Conservation (phyloP, 345 rosid species). For the Moricandia moricandioides region DNA sequence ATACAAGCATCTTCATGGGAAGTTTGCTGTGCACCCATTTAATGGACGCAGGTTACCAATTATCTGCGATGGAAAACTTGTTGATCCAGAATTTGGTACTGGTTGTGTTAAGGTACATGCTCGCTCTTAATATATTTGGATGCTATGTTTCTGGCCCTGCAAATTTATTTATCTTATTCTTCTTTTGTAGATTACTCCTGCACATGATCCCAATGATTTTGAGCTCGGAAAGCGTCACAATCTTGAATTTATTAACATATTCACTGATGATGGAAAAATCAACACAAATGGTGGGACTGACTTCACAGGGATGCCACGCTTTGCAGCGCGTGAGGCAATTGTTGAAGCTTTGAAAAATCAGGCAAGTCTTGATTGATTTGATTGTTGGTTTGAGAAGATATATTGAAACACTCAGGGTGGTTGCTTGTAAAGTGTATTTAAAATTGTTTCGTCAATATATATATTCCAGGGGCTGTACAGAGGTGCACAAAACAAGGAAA, state of each 20-base stretch:
- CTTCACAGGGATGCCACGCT: slow-evolving; percentile 86
- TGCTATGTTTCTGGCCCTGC: slow-evolving; percentile 10
- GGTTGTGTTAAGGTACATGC: slow-evolving; percentile 88
- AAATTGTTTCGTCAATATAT: slow-evolving; percentile 2
- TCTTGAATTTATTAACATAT: slow-evolving; percentile 75
- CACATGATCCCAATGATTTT: slow-evolving; percentile 95
- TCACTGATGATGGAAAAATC: slow-evolving; percentile 91
- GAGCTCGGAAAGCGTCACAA: slow-evolving; percentile 87
- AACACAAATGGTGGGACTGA: slow-evolving; percentile 75
- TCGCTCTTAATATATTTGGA: slow-evolving; percentile 10
- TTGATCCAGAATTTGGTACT: slow-evolving; percentile 89
- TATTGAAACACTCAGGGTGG: neutral
- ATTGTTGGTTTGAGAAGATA: neutral
- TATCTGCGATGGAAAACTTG: slow-evolving; percentile 73
- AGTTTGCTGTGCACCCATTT: slow-evolving; percentile 84
- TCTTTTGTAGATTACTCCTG: slow-evolving; percentile 84
- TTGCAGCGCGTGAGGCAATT: slow-evolving; percentile 82
- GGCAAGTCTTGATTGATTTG: slow-evolving; percentile 45
- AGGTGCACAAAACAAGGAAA: slow-evolving; percentile 78
- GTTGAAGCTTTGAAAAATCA: slow-evolving; percentile 63
- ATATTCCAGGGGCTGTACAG: slow-evolving; percentile 68
- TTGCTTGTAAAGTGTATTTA: slow-evolving; percentile 13
- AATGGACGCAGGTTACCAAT: slow-evolving; percentile 83
- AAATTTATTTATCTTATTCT: neutral
- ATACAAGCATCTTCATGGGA: slow-evolving; percentile 84